Evolutionary conservation across 2,329 filamentous ascomycete species (phyloP), one percentile per base, ranked within the genome.

Genomic region (Trichoderma citrinoviride): DNA sequence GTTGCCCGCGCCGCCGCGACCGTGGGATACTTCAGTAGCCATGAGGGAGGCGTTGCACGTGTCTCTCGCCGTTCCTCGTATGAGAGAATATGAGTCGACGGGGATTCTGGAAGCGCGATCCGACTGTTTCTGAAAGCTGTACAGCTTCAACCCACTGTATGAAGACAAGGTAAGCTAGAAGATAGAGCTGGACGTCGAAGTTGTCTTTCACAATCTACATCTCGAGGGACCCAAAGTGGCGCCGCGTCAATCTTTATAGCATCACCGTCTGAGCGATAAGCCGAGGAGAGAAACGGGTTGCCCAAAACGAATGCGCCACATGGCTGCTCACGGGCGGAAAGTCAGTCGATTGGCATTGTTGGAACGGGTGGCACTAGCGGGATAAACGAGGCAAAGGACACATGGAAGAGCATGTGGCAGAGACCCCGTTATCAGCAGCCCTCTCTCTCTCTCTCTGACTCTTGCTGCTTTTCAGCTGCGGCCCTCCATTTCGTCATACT

Each of bases 1-100:
- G 75, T 88, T 88, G 71, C 86, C 86, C 21, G 83, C 84, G 70
- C 85, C 85, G 66, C 85, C 85, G 68, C 85, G 83, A 70, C 85
- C 85, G 77, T 87, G 85, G 17, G 85, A 87, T 60, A 86, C 81
- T 73, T 86, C 83, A 60, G 77, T 60, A 1, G 75, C 60, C 76
- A 78, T 78, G 47, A 44, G 12, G 5, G 5, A 3, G 7, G 7
- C 14, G 33, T 37, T 37, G 33, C 14, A 37, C 12, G 33, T 7
- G 27, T 29, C 14, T 37, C 8, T 37, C 12, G 10, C 8, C 40
- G 3, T 23, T 15, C 5, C 8, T 2, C 12, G 44, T 49, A 21
- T 23, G 29, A 15, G n/a, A 37, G 33, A 37, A 12, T 12, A 33
- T 33, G 25, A 15, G 15, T 49, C 33, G 27, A 15, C 21, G 49